Conservation (phyloP, 345 rosid species). For the Noccaea caerulescens region DNA sequence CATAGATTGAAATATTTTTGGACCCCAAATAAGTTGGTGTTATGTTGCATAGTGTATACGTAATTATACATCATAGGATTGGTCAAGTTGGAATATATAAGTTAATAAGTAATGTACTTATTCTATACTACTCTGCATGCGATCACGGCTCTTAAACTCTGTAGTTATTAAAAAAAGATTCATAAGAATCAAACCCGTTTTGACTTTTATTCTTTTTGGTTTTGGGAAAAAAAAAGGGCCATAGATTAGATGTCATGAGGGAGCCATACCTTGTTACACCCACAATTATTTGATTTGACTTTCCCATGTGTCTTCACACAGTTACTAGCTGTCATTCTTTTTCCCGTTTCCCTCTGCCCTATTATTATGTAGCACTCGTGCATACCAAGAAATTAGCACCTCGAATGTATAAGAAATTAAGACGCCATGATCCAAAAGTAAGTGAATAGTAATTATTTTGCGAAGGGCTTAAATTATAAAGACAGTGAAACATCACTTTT, state of each 20-base stretch:
- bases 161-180: no score
- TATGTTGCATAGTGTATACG: no score
- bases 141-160: no score
- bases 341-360: constrained; percentile 12
- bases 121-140: no score
- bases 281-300: constrained; percentile 44
- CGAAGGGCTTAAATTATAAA: no score
- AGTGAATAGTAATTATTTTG: no score
- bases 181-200: background rate
- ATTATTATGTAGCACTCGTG: constrained; percentile 6
- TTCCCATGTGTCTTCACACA: constrained; percentile 39
- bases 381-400: background rate
- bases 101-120: no score
- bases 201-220: background rate
- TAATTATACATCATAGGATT: background rate
- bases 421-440: no score
- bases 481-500: no score
- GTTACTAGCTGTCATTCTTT: constrained; percentile 40
- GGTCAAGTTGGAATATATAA: no score
- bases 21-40: background rate
- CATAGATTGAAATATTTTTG: no score
- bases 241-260: constrained; percentile 14
- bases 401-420: no score
- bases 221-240: background rate
- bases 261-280: constrained; percentile 35